A percentile compares a stretch with the other conserved stretches of the same genome.
Conservation (phyloP, 1,284 basidiomycete species). For the Stygiomarasmius scandens region DNA sequence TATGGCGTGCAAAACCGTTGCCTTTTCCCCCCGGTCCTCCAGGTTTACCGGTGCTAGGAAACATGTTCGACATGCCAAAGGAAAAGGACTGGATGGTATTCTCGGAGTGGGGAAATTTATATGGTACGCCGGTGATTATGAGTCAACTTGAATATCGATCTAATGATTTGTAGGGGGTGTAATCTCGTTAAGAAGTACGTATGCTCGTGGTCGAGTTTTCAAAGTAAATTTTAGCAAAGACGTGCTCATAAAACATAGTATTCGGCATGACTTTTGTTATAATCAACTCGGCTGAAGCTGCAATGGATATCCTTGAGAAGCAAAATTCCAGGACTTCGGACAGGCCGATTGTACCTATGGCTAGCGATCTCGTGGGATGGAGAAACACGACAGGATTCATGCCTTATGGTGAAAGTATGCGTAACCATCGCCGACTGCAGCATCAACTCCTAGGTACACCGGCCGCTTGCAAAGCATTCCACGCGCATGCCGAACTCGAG, state of each 20-base stretch:
- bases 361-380: constrained; percentile 35
- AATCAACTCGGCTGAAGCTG: constrained; percentile 31
- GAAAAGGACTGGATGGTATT: not conserved
- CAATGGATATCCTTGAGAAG: constrained; percentile 36
- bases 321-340: constrained; percentile 40
- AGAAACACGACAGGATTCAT: constrained; percentile 33
- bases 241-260: too few species aligned
- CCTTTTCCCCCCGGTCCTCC: not conserved
- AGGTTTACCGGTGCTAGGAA: not conserved
- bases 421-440: constrained; percentile 36
- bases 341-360: constrained; percentile 32
- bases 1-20: not conserved
- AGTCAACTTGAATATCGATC: not conserved
- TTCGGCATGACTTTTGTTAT: constrained; percentile 34
- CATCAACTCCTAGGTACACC: constrained; percentile 31
- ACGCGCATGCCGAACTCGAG: constrained; percentile 31
- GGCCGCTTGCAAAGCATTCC: constrained; percentile 25
- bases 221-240: too few species aligned
- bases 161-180: not conserved
- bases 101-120: not conserved
- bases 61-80: not conserved
- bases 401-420: constrained; percentile 36
- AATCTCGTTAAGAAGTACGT: not conserved
- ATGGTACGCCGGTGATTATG: not conserved
- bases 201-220: too few species aligned